phyloP scores from a whole-genome alignment of 2,329 filamentous ascomycete species.

The Aureobasidium sp. region DNA sequence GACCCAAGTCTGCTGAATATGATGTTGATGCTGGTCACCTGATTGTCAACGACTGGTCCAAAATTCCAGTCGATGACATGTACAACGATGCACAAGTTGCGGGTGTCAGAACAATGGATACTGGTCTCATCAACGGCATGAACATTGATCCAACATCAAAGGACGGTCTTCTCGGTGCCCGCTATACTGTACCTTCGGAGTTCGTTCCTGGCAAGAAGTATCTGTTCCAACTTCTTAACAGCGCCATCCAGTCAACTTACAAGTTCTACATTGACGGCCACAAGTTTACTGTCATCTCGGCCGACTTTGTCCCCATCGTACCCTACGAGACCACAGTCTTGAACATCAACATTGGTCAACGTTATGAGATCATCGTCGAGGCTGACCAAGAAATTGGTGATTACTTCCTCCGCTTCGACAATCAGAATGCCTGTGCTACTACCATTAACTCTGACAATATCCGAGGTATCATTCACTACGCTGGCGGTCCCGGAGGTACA shows the following conservation, averaged over 20 bases:
- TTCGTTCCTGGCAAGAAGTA: conserved; percentile 27
- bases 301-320: conserved; percentile 33
- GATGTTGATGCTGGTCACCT: conserved; percentile 34
- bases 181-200: conserved; percentile 24
- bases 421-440: conserved; percentile 34
- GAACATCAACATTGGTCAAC: conserved; percentile 33
- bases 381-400: conserved; percentile 25
- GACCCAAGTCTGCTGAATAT: conserved; percentile 33
- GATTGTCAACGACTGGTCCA: conserved; percentile 33
- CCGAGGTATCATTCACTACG: conserved; percentile 32
- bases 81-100: conserved; percentile 25
- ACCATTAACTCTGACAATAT: conserved; percentile 29
- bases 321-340: conserved; percentile 33
- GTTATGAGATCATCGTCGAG: conserved; percentile 28
- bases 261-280: conserved; percentile 40
- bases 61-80: conserved; percentile 32
- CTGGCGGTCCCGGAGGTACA: conserved; percentile 21
- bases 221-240: conserved; percentile 28
- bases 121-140: conserved; percentile 39
- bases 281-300: conserved; percentile 33
- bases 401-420: conserved; percentile 32
- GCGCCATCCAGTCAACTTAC: conserved; percentile 35
- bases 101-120: conserved; percentile 34
- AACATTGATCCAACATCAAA: conserved; percentile 31
- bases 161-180: conserved; percentile 24